Percentiles rank a stretch among this genome's conserved stretches.
Conservation (phyloP, 768 basidiomycete genomes). For the Chalciporus sphaerocephalus region DNA sequence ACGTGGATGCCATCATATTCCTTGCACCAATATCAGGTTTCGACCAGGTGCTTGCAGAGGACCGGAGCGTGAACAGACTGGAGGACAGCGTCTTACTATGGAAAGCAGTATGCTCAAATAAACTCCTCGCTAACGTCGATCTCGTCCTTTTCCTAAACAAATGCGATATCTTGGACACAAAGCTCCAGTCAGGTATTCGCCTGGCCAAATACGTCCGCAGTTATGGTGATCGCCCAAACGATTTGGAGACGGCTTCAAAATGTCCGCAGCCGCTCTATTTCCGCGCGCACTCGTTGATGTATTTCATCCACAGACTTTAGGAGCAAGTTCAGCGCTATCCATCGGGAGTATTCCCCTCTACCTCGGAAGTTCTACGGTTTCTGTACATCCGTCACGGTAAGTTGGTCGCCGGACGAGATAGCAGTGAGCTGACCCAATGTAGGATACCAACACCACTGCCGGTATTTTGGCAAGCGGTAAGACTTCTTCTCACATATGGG, state of each 20-base stretch:
- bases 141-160: slow-evolving; percentile 82
- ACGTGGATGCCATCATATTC: slow-evolving; percentile 51
- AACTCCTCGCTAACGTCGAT: slow-evolving; percentile 64
- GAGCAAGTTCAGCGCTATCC: slow-evolving; percentile 70
- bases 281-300: not conserved
- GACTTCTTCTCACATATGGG: slow-evolving; percentile 18
- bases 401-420: slow-evolving; percentile 7
- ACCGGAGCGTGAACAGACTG: slow-evolving; percentile 48
- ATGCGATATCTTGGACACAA: slow-evolving; percentile 66
- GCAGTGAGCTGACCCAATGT: not conserved
- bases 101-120: slow-evolving; percentile 69
- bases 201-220: slow-evolving; percentile 67
- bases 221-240: slow-evolving; percentile 64
- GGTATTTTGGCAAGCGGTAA: slow-evolving; percentile 74
- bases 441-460: slow-evolving; percentile 68
- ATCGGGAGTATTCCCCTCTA: slow-evolving; percentile 67
- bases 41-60: slow-evolving; percentile 51
- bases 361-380: slow-evolving; percentile 77
- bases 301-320: slow-evolving; percentile 49
- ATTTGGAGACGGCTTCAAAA: slow-evolving; percentile 60
- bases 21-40: slow-evolving; percentile 57
- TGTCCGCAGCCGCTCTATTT: slow-evolving; percentile 43
- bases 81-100: slow-evolving; percentile 76
- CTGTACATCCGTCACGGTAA: slow-evolving; percentile 69
- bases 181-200: slow-evolving; percentile 60